Conservation (phyloP, 441 rosid species). For the Gossypium schwendimanii region DNA sequence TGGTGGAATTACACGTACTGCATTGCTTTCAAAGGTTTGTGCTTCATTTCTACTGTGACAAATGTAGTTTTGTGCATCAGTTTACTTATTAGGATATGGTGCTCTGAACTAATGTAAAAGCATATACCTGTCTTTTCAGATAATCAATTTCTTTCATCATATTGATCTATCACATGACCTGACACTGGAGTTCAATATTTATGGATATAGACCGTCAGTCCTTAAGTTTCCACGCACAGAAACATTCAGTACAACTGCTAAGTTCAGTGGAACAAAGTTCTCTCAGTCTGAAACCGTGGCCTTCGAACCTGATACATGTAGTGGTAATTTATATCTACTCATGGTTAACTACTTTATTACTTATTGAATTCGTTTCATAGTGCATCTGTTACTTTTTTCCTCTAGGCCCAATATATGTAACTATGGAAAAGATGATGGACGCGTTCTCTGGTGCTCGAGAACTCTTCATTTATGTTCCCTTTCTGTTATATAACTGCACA, state of each 20-base stretch:
- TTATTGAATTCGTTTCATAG: slow-evolving; percentile 13
- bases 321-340: slow-evolving; percentile 37
- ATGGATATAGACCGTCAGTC: slow-evolving; percentile 51
- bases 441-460: slow-evolving; percentile 87
- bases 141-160: slow-evolving; percentile 65
- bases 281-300: slow-evolving; percentile 56
- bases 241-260: slow-evolving; percentile 57
- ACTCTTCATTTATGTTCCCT: slow-evolving; percentile 71
- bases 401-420: slow-evolving; percentile 63
- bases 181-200: slow-evolving; percentile 55
- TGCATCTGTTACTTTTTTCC: slow-evolving; percentile 15
- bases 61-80: slow-evolving; percentile 16
- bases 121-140: slow-evolving; percentile 36
- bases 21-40: slow-evolving; percentile 78
- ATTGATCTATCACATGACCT: slow-evolving; percentile 89
- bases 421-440: slow-evolving; percentile 79
- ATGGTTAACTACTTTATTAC: slow-evolving; percentile 7
- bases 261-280: slow-evolving; percentile 67
- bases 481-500: slow-evolving; percentile 74
- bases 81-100: slow-evolving; percentile 7
- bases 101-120: slow-evolving; percentile 10
- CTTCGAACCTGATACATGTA: slow-evolving; percentile 41
- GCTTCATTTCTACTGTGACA: slow-evolving; percentile 16
- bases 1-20: slow-evolving; percentile 56
- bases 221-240: slow-evolving; percentile 77